Percentiles rank a stretch among this genome's conserved stretches.
These are phyloP conservation scores for Scenedesmus sp. DNA, from an alignment of 163 green algal genomes.

Conservation along the genomic window DNA sequence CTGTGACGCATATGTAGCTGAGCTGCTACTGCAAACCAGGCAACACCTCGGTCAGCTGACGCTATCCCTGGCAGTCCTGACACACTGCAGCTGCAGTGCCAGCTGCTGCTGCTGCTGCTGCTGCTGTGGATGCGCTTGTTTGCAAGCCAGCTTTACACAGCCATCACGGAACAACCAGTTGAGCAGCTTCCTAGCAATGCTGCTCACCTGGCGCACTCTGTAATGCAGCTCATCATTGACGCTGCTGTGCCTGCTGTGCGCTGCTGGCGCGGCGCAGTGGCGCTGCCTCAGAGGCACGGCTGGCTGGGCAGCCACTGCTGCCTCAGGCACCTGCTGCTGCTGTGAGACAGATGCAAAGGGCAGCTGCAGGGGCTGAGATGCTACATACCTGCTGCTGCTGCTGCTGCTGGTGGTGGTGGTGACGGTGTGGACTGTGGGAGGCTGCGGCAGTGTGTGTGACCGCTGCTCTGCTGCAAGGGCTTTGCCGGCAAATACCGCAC, in stretches of 20 bases:
- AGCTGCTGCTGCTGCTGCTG: conserved; percentile 2
- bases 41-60: too few species aligned
- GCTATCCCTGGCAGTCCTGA: not conserved
- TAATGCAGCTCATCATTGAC: not conserved
- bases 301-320: not conserved
- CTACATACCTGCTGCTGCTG: not conserved
- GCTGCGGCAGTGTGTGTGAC: not conserved
- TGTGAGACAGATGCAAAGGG: not conserved
- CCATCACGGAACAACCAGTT: not conserved
- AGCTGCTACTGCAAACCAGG: too few species aligned
- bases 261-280: not conserved
- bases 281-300: not conserved
- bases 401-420: not conserved
- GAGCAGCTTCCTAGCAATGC: not conserved
- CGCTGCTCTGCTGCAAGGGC: conserved; percentile 20
- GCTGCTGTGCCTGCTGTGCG: not conserved
- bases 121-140: not conserved
- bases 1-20: too few species aligned
- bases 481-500: not conserved
- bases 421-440: not conserved
- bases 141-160: not conserved
- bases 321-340: not conserved
- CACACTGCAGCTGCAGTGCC: not conserved
- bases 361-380: not conserved
- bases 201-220: not conserved